Conservation (phyloP, 2,329 filamentous ascomycete species). For the Sporothrix curviconia region DNA sequence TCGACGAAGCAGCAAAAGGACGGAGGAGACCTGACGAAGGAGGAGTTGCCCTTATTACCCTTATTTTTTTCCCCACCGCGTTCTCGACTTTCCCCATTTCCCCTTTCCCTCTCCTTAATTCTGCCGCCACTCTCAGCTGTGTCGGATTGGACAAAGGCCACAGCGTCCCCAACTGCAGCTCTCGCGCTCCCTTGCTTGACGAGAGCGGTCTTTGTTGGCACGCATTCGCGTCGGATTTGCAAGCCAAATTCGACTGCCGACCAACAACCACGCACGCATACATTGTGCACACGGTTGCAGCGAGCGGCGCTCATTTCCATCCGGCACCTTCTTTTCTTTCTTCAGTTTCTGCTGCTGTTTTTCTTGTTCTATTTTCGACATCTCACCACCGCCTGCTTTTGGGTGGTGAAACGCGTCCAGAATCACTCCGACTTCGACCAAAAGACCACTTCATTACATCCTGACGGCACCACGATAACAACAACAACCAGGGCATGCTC, state of each 20-base stretch:
- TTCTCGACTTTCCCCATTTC: conserved; percentile 3
- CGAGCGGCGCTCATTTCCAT: background rate
- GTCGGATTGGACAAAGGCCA: conserved; percentile 3
- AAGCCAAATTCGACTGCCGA: conserved; percentile 1
- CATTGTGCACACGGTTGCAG: background rate
- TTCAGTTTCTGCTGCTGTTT: background rate
- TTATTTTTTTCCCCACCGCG: conserved; percentile 5
- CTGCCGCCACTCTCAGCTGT: conserved; percentile 1
- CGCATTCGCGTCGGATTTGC: conserved; percentile 8
- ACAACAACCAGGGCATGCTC: conserved; percentile 1
- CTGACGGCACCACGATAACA: background rate
- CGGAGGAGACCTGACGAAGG: background rate
- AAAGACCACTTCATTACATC: no score
- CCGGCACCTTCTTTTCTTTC: background rate
- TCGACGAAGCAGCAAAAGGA: background rate
- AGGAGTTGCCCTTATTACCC: conserved; percentile 4
- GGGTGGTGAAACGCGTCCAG: background rate
- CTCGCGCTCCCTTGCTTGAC: conserved; percentile 8
- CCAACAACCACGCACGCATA: background rate
- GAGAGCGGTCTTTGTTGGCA: background rate
- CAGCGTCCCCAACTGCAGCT: background rate
- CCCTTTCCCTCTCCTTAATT: conserved; percentile 9
- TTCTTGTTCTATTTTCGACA: background rate
- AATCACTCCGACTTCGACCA: no score
- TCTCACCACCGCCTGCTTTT: background rate